Conservation (phyloP, 2,329 filamentous ascomycete genomes). For the Fusarium sambucinum region DNA sequence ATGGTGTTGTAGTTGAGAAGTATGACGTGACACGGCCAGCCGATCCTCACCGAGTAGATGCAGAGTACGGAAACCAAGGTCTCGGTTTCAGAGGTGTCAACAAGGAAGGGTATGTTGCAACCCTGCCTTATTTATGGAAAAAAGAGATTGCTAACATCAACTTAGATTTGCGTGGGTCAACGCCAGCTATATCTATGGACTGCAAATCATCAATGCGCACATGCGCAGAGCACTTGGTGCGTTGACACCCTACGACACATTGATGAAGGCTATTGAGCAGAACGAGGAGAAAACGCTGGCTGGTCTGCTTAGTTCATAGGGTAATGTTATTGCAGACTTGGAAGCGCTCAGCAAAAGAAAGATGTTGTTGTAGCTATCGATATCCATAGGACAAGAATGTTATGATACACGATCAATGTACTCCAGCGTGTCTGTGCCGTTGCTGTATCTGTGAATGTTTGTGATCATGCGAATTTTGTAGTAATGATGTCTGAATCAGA, state of each 20-base stretch:
- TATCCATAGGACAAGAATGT: slow-evolving; percentile 22
- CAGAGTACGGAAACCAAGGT: slow-evolving; percentile 98
- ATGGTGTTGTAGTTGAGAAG: slow-evolving; percentile 98
- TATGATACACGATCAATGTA: slow-evolving; percentile 5
- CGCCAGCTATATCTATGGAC: slow-evolving; percentile 93
- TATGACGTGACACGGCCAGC: slow-evolving; percentile 94
- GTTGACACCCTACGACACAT: slow-evolving; percentile 87
- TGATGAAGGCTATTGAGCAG: slow-evolving; percentile 74
- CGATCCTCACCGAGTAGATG: slow-evolving; percentile 93
- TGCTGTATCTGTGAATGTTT: not conserved
- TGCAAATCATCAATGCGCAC: slow-evolving; percentile 88
- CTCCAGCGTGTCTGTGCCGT: not conserved
- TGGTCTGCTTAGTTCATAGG: slow-evolving; percentile 51
- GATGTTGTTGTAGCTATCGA: slow-evolving; percentile 4
- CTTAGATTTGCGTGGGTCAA: slow-evolving; percentile 97
- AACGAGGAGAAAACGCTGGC: slow-evolving; percentile 67
- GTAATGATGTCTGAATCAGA: not conserved
- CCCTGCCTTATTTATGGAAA: not conserved
- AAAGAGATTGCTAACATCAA: slow-evolving; percentile 45
- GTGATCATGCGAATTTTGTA: not conserved
- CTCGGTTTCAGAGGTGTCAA: slow-evolving; percentile 95
- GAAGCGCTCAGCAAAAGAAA: slow-evolving; percentile 22
- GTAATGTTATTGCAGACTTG: slow-evolving; percentile 18
- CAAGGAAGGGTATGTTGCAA: slow-evolving; percentile 80
- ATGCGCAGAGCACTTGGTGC: slow-evolving; percentile 90